Conservation (phyloP, 2,329 filamentous ascomycete species). For the Claviceps capensis region DNA sequence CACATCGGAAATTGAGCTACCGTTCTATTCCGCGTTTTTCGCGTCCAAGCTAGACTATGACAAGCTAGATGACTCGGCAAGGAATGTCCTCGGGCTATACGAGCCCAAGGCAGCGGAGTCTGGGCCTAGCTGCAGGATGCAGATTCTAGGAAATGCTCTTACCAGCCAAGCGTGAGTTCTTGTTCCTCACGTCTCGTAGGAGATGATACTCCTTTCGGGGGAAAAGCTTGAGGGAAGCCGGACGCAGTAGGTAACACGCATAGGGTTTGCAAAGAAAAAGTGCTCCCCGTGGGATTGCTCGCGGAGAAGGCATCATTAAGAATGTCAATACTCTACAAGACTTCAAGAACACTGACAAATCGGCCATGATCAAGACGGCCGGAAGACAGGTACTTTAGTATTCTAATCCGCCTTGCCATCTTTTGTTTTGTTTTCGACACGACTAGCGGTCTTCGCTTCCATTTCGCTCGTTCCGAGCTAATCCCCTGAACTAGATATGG, state of each 20-base stretch:
- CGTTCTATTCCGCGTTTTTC: conserved; percentile 89
- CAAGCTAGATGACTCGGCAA: conserved; percentile 87
- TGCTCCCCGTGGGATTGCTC: conserved; percentile 55
- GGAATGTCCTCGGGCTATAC: conserved; percentile 76
- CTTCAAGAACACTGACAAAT: conserved; percentile 73
- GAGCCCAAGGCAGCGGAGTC: conserved; percentile 65
- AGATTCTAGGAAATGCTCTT: conserved; percentile 76
- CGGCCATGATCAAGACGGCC: conserved; percentile 61
- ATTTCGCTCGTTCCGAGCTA: neutral
- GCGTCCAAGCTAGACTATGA: conserved; percentile 92
- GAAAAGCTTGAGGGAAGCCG: no score
- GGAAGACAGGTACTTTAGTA: conserved; percentile 52
- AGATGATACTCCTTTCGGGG: neutral
- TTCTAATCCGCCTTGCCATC: neutral
- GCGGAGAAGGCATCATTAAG: conserved; percentile 85
- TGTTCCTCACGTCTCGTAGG: neutral
- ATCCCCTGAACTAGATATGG: conserved; percentile 55
- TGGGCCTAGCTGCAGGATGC: conserved; percentile 72
- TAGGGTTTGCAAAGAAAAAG: conserved; percentile 35
- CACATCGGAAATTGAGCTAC: conserved; percentile 84
- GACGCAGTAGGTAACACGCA: neutral
- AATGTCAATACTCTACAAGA: conserved; percentile 95
- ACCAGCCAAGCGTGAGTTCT: conserved; percentile 63
- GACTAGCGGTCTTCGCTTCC: neutral
- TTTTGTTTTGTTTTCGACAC: neutral